These are phyloP conservation scores for Xylariaceae sp. DNA, from an alignment of 2,329 filamentous ascomycete species.

Conservation along the genomic window DNA sequence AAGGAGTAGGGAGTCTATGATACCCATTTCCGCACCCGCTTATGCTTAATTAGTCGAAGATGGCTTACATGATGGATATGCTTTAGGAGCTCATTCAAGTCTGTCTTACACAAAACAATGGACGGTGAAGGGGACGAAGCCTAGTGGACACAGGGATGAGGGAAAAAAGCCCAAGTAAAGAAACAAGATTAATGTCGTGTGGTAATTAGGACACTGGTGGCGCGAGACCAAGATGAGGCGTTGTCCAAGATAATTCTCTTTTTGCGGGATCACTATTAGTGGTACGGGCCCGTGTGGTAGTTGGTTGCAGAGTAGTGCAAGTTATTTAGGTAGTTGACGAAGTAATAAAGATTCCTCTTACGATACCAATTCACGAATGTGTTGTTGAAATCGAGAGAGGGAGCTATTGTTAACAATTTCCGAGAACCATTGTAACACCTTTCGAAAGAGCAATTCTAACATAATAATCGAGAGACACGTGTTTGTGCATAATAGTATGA, in stretches of 20 bases:
- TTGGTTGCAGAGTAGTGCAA: constrained; percentile 17
- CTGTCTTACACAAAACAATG: constrained; percentile 13
- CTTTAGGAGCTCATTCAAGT: constrained; percentile 34
- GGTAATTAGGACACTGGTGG: constrained; percentile 19
- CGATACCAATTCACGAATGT: constrained; percentile 38
- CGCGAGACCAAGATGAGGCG: constrained; percentile 16
- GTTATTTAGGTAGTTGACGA: constrained; percentile 31
- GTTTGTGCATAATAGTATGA: too few species aligned
- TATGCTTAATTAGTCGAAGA: constrained; percentile 23
- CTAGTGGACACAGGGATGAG: neutral
- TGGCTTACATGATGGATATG: constrained; percentile 24
- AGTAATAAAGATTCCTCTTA: constrained; percentile 40
- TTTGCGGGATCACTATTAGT: constrained; percentile 25
- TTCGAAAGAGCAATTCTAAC: too few species aligned
- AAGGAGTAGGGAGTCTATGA: constrained; percentile 28
- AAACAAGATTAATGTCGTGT: constrained; percentile 4
- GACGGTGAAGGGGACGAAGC: constrained; percentile 8
- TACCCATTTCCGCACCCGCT: constrained; percentile 18
- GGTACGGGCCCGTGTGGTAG: constrained; percentile 27
- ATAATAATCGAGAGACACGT: too few species aligned
- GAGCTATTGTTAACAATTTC: too few species aligned
- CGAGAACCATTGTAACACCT: too few species aligned
- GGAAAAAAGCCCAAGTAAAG: constrained; percentile 2
- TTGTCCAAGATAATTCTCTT: constrained; percentile 28
- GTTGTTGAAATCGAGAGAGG: neutral